Base-by-base conservation (phyloP, 495 filamentous ascomycete genomes). In the Baudoinia panamericana region DNA sequence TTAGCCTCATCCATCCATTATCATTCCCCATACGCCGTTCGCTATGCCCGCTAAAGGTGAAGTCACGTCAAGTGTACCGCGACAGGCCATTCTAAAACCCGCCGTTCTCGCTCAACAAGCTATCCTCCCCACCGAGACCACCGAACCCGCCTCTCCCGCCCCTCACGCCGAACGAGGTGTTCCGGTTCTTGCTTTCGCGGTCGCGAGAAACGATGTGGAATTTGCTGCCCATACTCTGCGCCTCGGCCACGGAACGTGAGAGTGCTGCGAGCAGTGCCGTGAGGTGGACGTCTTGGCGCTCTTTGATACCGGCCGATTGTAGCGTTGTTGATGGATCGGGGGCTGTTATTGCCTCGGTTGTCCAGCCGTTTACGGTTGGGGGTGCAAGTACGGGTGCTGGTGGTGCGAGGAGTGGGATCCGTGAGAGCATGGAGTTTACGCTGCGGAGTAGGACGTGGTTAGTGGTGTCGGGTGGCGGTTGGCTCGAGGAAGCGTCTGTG, bases 161-260 rank as follows among this genome's bases (percentile, higher is more conserved):
- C n/a, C 33, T 16, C 20, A 32, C 19, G 11, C 40, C 45, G 25
- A 21, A 28, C 4, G 24, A 13, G 18, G 5, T 5, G n/a, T 13
- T 24, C 2, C 42, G 42, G 1, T 35, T 20, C 24, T 51, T 54
- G 18, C 26, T 32, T 10, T 44, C 26, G 36, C 63, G 67, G 34
- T 61, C 64, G 16, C 56, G 45, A 34, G 83, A 75, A 17, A 88
- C 59, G 13, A 80, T 63, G 6, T 63, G 63, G 42, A 77, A 79
- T 56, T 84, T 88, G 53, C 71, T 73, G n/a, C 82, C 80, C 10
- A 82, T 58, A 29, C 80, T 76, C 25, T 76, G 66, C 17, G 78
- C 71, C 30, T 76, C 70, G 50, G 71, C 72, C 17, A 83, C 63
- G 41, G 73, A 80, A 38, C 75, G 62, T 19, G 81, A 71, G 21